Evolutionary conservation across 1,139 yeast genomes (phyloP).

Genomic region (Wickerhamiella pararugosa): DNA sequence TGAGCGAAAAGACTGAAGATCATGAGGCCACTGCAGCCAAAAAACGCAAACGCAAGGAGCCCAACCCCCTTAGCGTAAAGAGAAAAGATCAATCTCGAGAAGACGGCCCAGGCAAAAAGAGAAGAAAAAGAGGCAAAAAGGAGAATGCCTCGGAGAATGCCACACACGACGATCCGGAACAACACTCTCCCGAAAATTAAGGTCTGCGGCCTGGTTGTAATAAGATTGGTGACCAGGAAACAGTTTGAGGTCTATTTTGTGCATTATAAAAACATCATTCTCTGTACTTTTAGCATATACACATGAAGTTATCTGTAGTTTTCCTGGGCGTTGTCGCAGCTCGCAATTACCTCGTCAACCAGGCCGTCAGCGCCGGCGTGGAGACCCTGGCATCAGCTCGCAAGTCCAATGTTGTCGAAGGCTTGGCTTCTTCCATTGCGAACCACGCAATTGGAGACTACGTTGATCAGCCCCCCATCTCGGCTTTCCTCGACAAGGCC

Average conservation of each 20-base stretch:
- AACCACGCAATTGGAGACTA: conserved; percentile 1
- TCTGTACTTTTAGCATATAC: background rate
- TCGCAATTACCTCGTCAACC: conserved; percentile 4
- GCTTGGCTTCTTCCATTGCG: background rate
- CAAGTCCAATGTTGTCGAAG: background rate
- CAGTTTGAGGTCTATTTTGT: background rate
- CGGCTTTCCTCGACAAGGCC: background rate
- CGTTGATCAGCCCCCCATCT: conserved; percentile 5
- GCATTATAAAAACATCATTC: background rate
- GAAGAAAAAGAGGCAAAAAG: conserved; percentile 3
- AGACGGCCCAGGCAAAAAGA: conserved; percentile 2
- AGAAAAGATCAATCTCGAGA: conserved; percentile 24
- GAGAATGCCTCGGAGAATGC: background rate
- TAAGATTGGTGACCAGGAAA: background rate
- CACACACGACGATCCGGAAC: background rate
- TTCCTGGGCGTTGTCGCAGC: background rate
- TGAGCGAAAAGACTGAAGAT: conserved; percentile 20
- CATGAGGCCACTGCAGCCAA: conserved; percentile 25
- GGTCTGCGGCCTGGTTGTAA: background rate
- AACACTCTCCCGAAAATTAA: background rate
- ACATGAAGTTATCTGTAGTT: background rate
- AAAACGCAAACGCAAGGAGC: conserved; percentile 19
- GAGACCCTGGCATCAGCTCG: background rate
- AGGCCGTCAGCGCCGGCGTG: background rate
- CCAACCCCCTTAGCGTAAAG: conserved; percentile 45